These are phyloP conservation scores for Ophiostoma quercus DNA, from an alignment of 2,329 filamentous ascomycete species.

Conservation along the genomic window DNA sequence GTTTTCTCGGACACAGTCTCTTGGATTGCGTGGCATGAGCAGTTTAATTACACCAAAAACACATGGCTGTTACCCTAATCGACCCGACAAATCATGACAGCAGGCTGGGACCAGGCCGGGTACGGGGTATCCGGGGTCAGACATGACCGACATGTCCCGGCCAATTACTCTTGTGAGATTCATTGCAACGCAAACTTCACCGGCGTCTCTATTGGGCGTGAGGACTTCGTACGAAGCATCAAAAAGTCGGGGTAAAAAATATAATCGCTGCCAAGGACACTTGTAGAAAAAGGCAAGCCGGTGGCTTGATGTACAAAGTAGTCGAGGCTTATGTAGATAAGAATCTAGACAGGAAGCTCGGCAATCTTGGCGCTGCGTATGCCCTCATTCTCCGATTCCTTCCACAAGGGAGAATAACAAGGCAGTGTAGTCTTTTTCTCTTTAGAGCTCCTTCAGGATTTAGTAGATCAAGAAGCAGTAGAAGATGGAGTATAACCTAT, in stretches of 20 bases:
- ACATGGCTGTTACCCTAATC: neutral
- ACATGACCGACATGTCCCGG: neutral
- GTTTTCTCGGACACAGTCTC: neutral
- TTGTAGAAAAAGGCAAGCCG: neutral
- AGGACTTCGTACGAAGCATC: neutral
- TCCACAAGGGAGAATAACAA: neutral
- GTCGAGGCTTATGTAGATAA: neutral
- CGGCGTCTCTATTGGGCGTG: neutral
- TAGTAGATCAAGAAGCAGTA: no score
- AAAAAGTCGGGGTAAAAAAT: neutral
- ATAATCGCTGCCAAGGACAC: neutral
- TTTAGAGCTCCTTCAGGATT: neutral
- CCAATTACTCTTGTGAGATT: neutral
- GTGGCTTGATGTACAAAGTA: neutral
- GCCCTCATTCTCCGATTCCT: neutral
- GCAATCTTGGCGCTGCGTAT: constrained; percentile 3
- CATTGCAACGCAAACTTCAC: neutral
- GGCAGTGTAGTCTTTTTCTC: neutral
- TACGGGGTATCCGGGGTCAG: neutral
- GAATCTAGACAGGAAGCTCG: neutral
- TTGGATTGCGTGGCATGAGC: neutral
- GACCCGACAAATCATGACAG: neutral
- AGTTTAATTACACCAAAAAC: neutral
- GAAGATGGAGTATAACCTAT: no score
- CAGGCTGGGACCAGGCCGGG: neutral